Evolutionary conservation across 2,329 filamentous ascomycete genomes (phyloP).

Genomic region (Fusarium humuli): DNA sequence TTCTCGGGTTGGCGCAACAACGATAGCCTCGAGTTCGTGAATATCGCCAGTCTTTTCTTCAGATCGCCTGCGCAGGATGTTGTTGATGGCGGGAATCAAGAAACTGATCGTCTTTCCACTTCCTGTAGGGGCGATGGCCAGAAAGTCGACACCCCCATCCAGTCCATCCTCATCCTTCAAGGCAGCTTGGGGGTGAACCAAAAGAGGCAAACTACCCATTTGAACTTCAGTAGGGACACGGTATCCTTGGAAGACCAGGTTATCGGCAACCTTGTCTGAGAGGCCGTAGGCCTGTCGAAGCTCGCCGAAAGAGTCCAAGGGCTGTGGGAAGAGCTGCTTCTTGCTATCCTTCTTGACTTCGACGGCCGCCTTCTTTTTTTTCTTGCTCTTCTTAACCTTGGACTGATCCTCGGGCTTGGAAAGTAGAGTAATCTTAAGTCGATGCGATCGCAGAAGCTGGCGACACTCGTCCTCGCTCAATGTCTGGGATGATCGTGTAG

Average conservation of each 20-base stretch:
- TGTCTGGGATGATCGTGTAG: conserved; percentile 47
- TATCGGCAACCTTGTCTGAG: conserved; percentile 77
- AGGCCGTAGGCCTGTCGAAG: conserved; percentile 79
- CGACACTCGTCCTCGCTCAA: conserved; percentile 78
- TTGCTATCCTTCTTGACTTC: conserved; percentile 64
- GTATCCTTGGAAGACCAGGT: conserved; percentile 87
- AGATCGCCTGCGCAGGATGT: conserved; percentile 70
- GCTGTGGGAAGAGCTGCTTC: conserved; percentile 79
- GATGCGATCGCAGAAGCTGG: conserved; percentile 80
- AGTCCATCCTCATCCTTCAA: conserved; percentile 55
- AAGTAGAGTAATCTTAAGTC: conserved; percentile 86
- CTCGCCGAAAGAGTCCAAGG: conserved; percentile 80
- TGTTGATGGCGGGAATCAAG: conserved; percentile 85
- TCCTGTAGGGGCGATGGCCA: conserved; percentile 92
- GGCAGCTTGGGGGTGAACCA: conserved; percentile 70
- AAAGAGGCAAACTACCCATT: conserved; percentile 82
- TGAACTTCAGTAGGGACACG: conserved; percentile 93
- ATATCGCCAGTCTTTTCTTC: conserved; percentile 54
- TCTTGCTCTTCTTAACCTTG: conserved; percentile 67
- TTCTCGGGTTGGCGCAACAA: conserved; percentile 83
- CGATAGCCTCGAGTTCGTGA: conserved; percentile 72
- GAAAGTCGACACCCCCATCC: conserved; percentile 71
- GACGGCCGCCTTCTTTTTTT: conserved; percentile 63
- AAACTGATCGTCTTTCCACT: conserved; percentile 98
- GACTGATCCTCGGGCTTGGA: conserved; percentile 59